Evolutionary conservation across 768 basidiomycete genomes (phyloP).

Genomic region (Suillus subluteus): DNA sequence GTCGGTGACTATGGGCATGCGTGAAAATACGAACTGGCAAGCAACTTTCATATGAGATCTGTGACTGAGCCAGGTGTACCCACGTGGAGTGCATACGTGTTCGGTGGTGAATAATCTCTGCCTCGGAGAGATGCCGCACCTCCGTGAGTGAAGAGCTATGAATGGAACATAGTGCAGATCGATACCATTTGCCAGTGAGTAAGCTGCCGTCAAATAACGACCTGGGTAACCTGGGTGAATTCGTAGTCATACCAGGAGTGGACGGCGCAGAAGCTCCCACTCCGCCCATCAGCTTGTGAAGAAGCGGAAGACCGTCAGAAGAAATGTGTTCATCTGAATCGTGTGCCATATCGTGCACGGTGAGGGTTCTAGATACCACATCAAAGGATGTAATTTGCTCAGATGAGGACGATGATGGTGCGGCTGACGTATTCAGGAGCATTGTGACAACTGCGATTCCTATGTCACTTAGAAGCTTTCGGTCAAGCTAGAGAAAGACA

Average conservation of each 20-base stretch:
- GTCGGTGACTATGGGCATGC: slow-evolving; percentile 7
- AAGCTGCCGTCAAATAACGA: slow-evolving; percentile 51
- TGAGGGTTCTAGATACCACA: slow-evolving; percentile 39
- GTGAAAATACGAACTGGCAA: slow-evolving; percentile 29
- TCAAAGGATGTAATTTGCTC: slow-evolving; percentile 19
- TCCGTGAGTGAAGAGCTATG: slow-evolving; percentile 24
- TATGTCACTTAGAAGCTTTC: slow-evolving; percentile 50
- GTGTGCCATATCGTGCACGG: slow-evolving; percentile 41
- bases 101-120: slow-evolving; percentile 41
- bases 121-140: slow-evolving; percentile 39
- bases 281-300: slow-evolving; percentile 39
- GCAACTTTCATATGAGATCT: slow-evolving; percentile 19
- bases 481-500: slow-evolving; percentile 47
- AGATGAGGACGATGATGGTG: neutral
- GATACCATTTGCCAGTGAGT: slow-evolving; percentile 30
- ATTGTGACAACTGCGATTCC: slow-evolving; percentile 44
- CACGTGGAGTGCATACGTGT: slow-evolving; percentile 40
- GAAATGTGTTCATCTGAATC: slow-evolving; percentile 28
- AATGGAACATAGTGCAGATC: slow-evolving; percentile 30
- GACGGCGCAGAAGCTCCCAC: slow-evolving; percentile 16
- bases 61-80: slow-evolving; percentile 29
- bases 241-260: neutral
- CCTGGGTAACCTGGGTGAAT: slow-evolving; percentile 21
- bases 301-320: slow-evolving; percentile 38
- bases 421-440: slow-evolving; percentile 36